These are phyloP conservation scores for Sorghum bicolor DNA, from an alignment of 176 grass and related monocot species.

Conservation along the genomic window Sorghum_bicolor_NCBIv3 NC_012872.2:5094001-5094500, in stretches of 20 bases:
- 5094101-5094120: too few relatives aligned
- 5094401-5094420: neutral
- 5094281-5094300: neutral
- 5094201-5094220: neutral
- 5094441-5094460: too few relatives aligned
- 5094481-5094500: too few relatives aligned
- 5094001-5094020: too few relatives aligned
- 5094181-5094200: neutral
- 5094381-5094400: neutral
- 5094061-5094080: too few relatives aligned
- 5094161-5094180: neutral
- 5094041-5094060: too few relatives aligned
- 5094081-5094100: too few relatives aligned
- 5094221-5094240: neutral
- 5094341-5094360: conserved; percentile 4
- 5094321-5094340: neutral
- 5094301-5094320: neutral
- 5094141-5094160: too few relatives aligned
- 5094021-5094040: too few relatives aligned
- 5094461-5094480: too few relatives aligned
- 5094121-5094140: too few relatives aligned
- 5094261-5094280: neutral
- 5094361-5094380: neutral
- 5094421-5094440: neutral
- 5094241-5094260: neutral